Conservation (phyloP, 768 basidiomycete genomes). For the Fistulinella prunicolor region DNA sequence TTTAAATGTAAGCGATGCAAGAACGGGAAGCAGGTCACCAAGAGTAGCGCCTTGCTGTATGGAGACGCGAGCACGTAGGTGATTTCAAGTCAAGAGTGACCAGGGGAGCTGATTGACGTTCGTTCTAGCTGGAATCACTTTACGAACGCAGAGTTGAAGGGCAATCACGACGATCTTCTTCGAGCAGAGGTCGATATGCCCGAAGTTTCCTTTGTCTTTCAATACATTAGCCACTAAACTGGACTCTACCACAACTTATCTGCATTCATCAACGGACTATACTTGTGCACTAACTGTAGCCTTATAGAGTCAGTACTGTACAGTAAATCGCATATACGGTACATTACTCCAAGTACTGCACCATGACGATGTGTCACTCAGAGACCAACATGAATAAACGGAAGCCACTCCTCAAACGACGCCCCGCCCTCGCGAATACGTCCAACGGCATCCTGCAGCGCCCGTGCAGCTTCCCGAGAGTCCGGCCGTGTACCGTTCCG, state of each 20-base stretch:
- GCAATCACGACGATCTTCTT: conserved; percentile 93
- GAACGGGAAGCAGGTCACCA: conserved; percentile 78
- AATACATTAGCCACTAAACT: conserved; percentile 83
- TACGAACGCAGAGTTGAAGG: conserved; percentile 80
- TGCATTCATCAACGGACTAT: conserved; percentile 14
- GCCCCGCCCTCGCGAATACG: no score
- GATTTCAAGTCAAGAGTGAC: neutral
- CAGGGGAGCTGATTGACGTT: neutral
- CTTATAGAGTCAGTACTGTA: no score
- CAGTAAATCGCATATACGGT: no score
- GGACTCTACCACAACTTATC: no score
- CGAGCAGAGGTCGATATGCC: conserved; percentile 82
- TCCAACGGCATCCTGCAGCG: no score
- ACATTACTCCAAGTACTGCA: no score
- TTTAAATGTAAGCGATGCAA: conserved; percentile 95
- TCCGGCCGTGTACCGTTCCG: no score
- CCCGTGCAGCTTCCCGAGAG: no score
- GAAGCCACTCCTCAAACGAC: no score
- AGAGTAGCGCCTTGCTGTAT: conserved; percentile 84
- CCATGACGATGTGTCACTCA: no score
- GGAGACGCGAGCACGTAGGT: conserved; percentile 97
- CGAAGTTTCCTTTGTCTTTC: conserved; percentile 94
- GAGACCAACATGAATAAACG: no score
- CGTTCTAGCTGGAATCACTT: conserved; percentile 91
- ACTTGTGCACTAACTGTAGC: neutral